Evolutionary conservation across 208 protist genomes (phyloP), one percentile per base, ranked within the genome.

Genomic region (Balamuthia mandrillaris): DNA sequence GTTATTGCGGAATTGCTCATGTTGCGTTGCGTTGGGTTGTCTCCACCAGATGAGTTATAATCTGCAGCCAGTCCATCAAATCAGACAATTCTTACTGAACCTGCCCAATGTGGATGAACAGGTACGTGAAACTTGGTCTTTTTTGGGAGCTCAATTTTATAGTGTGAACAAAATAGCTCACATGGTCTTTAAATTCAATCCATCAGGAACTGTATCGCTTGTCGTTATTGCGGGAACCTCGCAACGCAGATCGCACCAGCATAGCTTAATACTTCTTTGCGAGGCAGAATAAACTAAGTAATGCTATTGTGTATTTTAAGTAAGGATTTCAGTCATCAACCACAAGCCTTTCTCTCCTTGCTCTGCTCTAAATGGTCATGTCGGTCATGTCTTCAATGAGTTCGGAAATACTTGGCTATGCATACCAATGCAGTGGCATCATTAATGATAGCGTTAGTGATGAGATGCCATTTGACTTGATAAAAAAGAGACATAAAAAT

Each of bases 311-410:
- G n/a, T n/a, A n/a, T n/a, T n/a, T n/a, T n/a, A n/a, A n/a, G n/a
- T n/a, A n/a, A n/a, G n/a, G n/a, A n/a, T n/a, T n/a, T n/a, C n/a
- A n/a, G n/a, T n/a, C n/a, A n/a, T n/a, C n/a, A n/a, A n/a, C n/a
- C n/a, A n/a, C n/a, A n/a, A n/a, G n/a, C n/a, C n/a, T n/a, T n/a
- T n/a, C n/a, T n/a, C n/a, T n/a, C n/a, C n/a, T n/a, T n/a, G n/a
- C n/a, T n/a, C n/a, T n/a, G n/a, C n/a, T n/a, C n/a, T n/a, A n/a
- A n/a, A 81, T 81, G 72, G 49, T 35, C 72, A 81, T 81, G 27
- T 81, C 72, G 24, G 54, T 51, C 0, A 81, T 16, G 18, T 81
- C 72, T 42, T 81, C 72, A 31, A 81, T 81, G 37, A 81, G 72
- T 6, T 81, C 72, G n/a, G 54, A 42, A 27, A 81, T 6, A 51